Conservation (phyloP, 805 yeast species). For the Pichia californica region DNA sequence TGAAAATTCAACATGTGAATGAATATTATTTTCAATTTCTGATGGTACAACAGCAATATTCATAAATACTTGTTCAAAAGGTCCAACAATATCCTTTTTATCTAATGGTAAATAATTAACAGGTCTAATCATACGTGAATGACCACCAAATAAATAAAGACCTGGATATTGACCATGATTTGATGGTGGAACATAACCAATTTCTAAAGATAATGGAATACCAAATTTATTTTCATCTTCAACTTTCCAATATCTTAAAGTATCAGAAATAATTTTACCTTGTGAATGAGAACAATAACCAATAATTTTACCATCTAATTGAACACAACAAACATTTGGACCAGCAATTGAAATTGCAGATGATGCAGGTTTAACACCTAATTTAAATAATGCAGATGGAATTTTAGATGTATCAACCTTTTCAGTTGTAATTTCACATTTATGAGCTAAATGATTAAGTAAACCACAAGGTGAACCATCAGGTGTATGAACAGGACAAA, state of each 20-base stretch:
- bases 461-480: slow-evolving; percentile 99
- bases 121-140: slow-evolving; percentile 93
- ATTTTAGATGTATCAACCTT: slow-evolving; percentile 69
- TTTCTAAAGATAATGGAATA: slow-evolving; percentile 82
- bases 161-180: slow-evolving; percentile 97
- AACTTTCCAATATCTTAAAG: slow-evolving; percentile 89
- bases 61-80: slow-evolving; percentile 97
- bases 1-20: slow-evolving; percentile 88
- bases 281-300: slow-evolving; percentile 94
- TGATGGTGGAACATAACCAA: slow-evolving; percentile 96
- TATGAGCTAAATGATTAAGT: slow-evolving; percentile 92
- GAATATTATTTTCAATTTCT: slow-evolving; percentile 75
- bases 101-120: slow-evolving; percentile 84
- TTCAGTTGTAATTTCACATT: slow-evolving; percentile 78
- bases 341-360: slow-evolving; percentile 68
- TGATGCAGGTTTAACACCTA: slow-evolving; percentile 80
- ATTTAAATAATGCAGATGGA: slow-evolving; percentile 54
- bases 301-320: slow-evolving; percentile 82
- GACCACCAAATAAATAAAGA: slow-evolving; percentile 82
- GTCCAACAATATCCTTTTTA: slow-evolving; percentile 85
- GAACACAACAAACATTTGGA: slow-evolving; percentile 83
- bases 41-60: slow-evolving; percentile 90
- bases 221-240: slow-evolving; percentile 53
- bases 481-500: slow-evolving; percentile 98
- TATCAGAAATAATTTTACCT: slow-evolving; percentile 80